phyloP scores from a whole-genome alignment of 306 rosid species.

The Fragaria iinumae region DNA sequence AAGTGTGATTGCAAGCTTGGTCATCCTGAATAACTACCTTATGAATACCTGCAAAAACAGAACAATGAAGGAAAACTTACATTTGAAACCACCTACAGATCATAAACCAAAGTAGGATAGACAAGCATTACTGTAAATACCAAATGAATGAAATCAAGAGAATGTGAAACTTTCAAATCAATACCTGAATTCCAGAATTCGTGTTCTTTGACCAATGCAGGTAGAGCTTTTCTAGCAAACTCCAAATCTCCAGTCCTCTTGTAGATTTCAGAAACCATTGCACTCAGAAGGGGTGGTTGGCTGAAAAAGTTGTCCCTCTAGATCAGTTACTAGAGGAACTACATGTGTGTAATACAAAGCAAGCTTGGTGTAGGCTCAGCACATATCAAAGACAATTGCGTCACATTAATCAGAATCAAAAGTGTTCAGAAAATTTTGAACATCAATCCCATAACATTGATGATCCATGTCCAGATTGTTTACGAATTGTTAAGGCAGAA shows the following conservation, averaged over 20 bases:
- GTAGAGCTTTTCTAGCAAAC: slow-evolving; percentile 64
- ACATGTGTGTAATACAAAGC: not conserved
- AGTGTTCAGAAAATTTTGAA: not conserved
- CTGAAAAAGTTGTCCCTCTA: slow-evolving; percentile 44
- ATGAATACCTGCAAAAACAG: slow-evolving; percentile 59
- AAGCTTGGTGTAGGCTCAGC: not conserved
- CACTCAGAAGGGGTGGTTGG: slow-evolving; percentile 95
- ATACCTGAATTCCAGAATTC: slow-evolving; percentile 92
- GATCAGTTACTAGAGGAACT: slow-evolving; percentile 11
- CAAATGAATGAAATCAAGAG: slow-evolving; percentile 3
- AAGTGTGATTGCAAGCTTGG: slow-evolving; percentile 47
- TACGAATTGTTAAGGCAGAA: not conserved
- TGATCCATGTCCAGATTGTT: not conserved
- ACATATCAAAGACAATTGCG: not conserved
- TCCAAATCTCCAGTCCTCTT: slow-evolving; percentile 54
- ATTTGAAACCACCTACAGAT: not conserved
- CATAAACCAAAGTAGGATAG: slow-evolving; percentile 12
- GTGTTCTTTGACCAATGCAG: slow-evolving; percentile 75
- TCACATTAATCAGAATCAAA: not conserved
- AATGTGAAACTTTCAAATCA: slow-evolving; percentile 2
- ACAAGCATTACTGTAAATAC: slow-evolving; percentile 10
- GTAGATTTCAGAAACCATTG: slow-evolving; percentile 79
- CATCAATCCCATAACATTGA: not conserved
- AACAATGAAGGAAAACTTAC: slow-evolving; percentile 9
- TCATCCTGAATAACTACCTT: slow-evolving; percentile 53